Base-by-base conservation (phyloP, 2,329 filamentous ascomycete species). In the Gnomoniopsis sp. region DNA sequence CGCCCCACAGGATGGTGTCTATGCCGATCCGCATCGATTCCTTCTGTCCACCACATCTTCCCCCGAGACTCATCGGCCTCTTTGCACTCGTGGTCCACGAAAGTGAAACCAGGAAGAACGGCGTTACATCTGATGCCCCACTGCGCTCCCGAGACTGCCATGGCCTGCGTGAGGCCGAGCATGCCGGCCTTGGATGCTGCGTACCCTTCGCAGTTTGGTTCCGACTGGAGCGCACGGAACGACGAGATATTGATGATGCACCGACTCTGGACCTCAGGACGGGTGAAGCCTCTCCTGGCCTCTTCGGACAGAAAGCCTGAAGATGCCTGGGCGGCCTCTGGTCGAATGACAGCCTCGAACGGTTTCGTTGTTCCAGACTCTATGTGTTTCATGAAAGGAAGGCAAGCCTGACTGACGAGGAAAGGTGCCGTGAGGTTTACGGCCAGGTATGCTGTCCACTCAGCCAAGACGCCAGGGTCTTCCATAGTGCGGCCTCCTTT, bases 181-280 rank as follows among this genome's bases (percentile, higher is more conserved):
- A 71, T 63, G 0, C 70, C 73, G 6, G 72, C 68, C 69, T 75
- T 75, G 49, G 70, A 72, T 3, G 68, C 65, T 19, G 77, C 79
- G 65, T 81, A 80, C 2, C 76, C 77, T 62, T 79, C 77, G 62
- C 78, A 76, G 63, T 79, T 78, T 3, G 74, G 72, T 63, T 80
- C 77, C 33, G 70, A 74, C 60, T 76, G 74, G 41, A 75, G 68
- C 17, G 76, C 76, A 12, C 77, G 74, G 68, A 79, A 79, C 30
- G 74, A 76, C 26, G 74, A 73, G 58, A 79, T 72, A 63, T 77
- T 74, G 46, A 79, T 72, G 62, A 79, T 77, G 57, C 75, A 78
- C 48, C 22, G 52, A 41, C 22, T 49, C 22, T 47, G 58, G 50
- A 14, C 50, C 21, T 41, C 43, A 12, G 51, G 49, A 14, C 17